Evolutionary conservation across 805 yeast species (phyloP).

Genomic region (Metschnikowia drakensbergensis): DNA sequence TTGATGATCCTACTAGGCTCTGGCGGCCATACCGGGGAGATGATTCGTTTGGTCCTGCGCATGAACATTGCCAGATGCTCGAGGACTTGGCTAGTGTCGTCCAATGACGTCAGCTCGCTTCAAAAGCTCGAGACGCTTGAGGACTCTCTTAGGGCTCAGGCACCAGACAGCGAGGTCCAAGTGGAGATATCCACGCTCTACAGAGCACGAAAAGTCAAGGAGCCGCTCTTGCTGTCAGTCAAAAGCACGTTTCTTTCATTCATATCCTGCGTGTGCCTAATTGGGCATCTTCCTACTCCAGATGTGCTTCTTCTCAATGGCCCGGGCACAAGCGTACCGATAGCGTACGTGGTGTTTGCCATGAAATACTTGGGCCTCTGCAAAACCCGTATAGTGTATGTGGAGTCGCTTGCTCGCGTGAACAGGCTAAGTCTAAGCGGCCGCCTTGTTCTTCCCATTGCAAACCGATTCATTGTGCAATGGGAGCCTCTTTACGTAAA

Average conservation of each 20-base stretch:
- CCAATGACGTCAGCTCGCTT: slow-evolving; percentile 51
- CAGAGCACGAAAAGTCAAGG: slow-evolving; percentile 62
- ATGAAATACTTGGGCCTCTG: slow-evolving; percentile 47
- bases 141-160: slow-evolving; percentile 7
- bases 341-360: slow-evolving; percentile 54
- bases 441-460: slow-evolving; percentile 58
- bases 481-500: slow-evolving; percentile 62
- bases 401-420: slow-evolving; percentile 87
- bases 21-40: slow-evolving; percentile 97
- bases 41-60: slow-evolving; percentile 62
- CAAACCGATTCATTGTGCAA: slow-evolving; percentile 81
- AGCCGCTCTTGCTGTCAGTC: slow-evolving; percentile 45
- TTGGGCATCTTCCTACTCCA: slow-evolving; percentile 34
- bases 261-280: slow-evolving; percentile 22
- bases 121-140: slow-evolving; percentile 38
- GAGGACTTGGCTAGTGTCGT: slow-evolving; percentile 42
- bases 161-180: slow-evolving; percentile 1
- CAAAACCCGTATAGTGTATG: slow-evolving; percentile 61
- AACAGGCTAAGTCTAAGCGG: slow-evolving; percentile 75
- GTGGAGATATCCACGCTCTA: slow-evolving; percentile 34
- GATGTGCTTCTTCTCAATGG: slow-evolving; percentile 61
- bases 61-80: slow-evolving; percentile 27
- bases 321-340: slow-evolving; percentile 76
- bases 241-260: slow-evolving; percentile 42
- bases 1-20: slow-evolving; percentile 78